Percentiles rank a stretch among this genome's conserved stretches.
Evolutionary conservation across 495 filamentous ascomycete genomes (phyloP).

Genomic region (Opeltia flavorubescens): DNA sequence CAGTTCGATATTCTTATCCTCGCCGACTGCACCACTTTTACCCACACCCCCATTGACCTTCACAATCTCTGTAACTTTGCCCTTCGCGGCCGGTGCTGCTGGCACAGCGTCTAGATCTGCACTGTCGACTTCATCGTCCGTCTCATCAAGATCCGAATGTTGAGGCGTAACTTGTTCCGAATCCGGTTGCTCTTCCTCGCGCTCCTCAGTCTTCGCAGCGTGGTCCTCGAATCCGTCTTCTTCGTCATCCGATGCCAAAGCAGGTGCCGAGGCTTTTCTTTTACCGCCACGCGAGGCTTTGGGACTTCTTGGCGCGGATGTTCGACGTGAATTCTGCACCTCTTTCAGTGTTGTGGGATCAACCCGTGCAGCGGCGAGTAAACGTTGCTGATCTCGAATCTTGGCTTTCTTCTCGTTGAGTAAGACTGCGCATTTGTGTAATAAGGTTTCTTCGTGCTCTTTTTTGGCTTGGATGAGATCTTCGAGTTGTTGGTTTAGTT

Average conservation of each 20-base stretch:
- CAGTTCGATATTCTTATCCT: not conserved
- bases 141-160: not conserved
- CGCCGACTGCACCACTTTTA: not conserved
- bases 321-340: not conserved
- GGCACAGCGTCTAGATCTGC: not conserved
- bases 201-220: not conserved
- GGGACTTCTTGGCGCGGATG: not conserved
- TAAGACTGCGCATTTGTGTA: slow-evolving; percentile 56
- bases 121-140: not conserved
- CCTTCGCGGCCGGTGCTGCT: not conserved
- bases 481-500: slow-evolving; percentile 43
- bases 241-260: not conserved
- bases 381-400: slow-evolving; percentile 65
- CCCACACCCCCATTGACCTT: not conserved
- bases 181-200: not conserved
- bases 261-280: not conserved
- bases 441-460: slow-evolving; percentile 53
- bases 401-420: slow-evolving; percentile 88
- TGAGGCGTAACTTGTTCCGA: not conserved
- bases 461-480: slow-evolving; percentile 52
- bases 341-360: slow-evolving; percentile 24
- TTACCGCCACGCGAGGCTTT: not conserved
- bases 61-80: not conserved
- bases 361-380: slow-evolving; percentile 46
- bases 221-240: not conserved